These are phyloP conservation scores for Russula griseocarnosa DNA, from an alignment of 768 basidiomycete genomes.

Conservation along the genomic window DNA sequence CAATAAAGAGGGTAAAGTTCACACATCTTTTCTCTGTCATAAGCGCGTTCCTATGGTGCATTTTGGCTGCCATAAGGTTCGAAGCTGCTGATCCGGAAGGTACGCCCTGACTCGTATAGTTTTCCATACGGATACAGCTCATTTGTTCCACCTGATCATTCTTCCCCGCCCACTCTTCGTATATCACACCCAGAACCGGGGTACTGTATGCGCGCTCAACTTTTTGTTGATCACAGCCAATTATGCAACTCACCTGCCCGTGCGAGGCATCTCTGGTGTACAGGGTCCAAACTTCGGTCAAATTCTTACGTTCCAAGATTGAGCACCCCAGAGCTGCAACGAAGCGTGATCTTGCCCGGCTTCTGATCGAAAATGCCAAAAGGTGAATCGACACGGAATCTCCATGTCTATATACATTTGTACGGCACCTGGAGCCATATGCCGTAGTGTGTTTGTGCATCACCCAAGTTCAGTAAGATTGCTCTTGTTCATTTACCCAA, in stretches of 20 bases:
- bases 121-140: not conserved
- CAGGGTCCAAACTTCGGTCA: conserved; percentile 42
- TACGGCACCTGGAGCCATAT: conserved; percentile 1
- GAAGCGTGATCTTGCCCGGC: not conserved
- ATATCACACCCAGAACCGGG: conserved; percentile 45
- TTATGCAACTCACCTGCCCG: conserved; percentile 44
- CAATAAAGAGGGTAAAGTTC: conserved; percentile 40
- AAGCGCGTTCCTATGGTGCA: not conserved
- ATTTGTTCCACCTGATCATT: not conserved
- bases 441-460: not conserved
- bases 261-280: conserved; percentile 46
- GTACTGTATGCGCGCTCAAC: conserved; percentile 41
- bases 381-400: not conserved
- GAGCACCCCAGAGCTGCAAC: not conserved
- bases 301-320: conserved; percentile 40
- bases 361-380: conserved; percentile 15
- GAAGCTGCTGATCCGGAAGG: conserved; percentile 43
- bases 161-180: conserved; percentile 35
- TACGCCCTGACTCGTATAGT: not conserved
- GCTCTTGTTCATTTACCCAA: not conserved
- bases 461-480: conserved; percentile 2
- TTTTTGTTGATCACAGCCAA: conserved; percentile 45
- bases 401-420: conserved; percentile 1
- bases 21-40: not conserved
- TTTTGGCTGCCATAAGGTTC: conserved; percentile 32